phyloP scores from a whole-genome alignment of 2,329 filamentous ascomycete genomes.

The Diaporthe helianthi region DNA sequence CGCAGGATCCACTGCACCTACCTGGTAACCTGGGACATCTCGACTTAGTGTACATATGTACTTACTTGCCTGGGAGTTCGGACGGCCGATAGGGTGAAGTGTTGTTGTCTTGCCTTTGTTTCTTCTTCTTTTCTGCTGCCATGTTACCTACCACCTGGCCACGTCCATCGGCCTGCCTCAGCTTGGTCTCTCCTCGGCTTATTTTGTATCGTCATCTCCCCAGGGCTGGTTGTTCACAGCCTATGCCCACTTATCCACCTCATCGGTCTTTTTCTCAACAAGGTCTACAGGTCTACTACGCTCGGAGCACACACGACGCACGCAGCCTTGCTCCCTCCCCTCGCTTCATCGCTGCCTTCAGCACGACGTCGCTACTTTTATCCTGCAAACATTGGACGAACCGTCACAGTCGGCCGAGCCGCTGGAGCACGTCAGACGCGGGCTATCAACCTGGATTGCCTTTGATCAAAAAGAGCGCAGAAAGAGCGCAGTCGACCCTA shows the following conservation, averaged over 20 bases:
- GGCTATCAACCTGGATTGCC: neutral
- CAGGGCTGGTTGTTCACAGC: neutral
- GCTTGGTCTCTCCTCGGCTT: neutral
- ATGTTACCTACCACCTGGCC: neutral
- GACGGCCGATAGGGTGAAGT: constrained; percentile 12
- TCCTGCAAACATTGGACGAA: constrained; percentile 15
- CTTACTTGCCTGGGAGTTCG: constrained; percentile 20
- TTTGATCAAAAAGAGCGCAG: neutral
- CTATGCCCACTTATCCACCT: neutral
- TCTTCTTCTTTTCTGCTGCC: neutral
- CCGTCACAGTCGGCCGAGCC: constrained; percentile 10
- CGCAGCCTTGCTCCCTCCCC: constrained; percentile 2
- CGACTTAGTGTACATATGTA: too few species aligned
- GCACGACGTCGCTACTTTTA: constrained; percentile 16
- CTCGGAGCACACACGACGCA: constrained; percentile 1
- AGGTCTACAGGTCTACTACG: neutral
- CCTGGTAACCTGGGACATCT: too few species aligned
- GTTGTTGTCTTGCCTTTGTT: constrained; percentile 4
- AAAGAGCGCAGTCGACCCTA: neutral
- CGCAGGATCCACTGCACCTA: too few species aligned
- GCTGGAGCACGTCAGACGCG: neutral
- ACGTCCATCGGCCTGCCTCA: neutral
- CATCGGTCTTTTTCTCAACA: neutral
- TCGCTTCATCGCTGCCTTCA: constrained; percentile 10
- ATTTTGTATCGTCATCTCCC: neutral